A percentile compares a stretch with the other conserved stretches of the same genome.
These are phyloP conservation scores for Chrysanthemum lavandulifolium DNA, from an alignment of 129 eudicot genomes.

Conservation along the genomic window DNA sequence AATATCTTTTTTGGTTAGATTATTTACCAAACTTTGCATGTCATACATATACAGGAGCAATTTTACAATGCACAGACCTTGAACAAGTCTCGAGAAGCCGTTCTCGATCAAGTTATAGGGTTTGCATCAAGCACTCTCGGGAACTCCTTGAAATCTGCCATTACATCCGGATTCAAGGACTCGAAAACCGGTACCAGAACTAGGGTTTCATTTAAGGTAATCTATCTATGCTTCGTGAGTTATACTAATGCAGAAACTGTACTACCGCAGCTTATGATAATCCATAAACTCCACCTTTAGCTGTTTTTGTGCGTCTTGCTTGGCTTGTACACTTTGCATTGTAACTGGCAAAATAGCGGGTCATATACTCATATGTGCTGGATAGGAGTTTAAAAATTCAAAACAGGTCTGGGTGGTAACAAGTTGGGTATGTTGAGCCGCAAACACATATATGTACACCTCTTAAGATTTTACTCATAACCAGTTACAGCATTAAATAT, in stretches of 20 bases:
- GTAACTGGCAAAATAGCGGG: neutral
- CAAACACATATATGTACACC: neutral
- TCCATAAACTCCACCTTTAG: neutral
- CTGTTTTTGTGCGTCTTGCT: neutral
- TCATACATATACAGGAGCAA: conserved; percentile 44
- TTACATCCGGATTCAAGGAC: conserved; percentile 61
- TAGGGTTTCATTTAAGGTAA: conserved; percentile 83
- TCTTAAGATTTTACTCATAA: neutral
- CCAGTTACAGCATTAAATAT: neutral
- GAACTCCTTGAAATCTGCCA: conserved; percentile 38
- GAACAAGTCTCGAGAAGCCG: conserved; percentile 52
- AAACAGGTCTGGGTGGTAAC: neutral
- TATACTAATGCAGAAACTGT: conserved; percentile 13
- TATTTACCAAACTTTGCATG: neutral
- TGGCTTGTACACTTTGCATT: neutral
- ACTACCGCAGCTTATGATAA: neutral
- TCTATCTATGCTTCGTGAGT: neutral
- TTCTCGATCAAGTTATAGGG: conserved; percentile 37
- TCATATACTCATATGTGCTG: neutral
- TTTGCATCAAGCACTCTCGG: conserved; percentile 50
- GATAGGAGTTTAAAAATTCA: neutral
- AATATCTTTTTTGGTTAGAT: neutral
- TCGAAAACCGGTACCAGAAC: conserved; percentile 55
- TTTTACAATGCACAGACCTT: conserved; percentile 58
- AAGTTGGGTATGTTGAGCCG: neutral